phyloP scores from a whole-genome alignment of 108 stramenopile genomes.

The Skeletonema potamos region DNA sequence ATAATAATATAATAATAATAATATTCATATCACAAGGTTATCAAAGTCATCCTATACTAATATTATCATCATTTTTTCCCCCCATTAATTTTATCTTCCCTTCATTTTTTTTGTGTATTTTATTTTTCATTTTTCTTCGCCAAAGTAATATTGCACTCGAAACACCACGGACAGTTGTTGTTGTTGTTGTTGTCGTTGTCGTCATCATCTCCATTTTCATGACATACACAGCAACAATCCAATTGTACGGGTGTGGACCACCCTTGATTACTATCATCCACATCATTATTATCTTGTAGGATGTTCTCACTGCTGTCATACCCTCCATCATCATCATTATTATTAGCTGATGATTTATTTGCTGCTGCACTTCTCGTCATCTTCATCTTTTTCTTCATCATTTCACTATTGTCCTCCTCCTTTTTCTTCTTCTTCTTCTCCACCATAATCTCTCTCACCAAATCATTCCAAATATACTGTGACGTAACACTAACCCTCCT shows the following conservation, averaged over 20 bases:
- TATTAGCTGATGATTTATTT: too few relatives aligned
- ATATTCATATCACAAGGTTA: too few relatives aligned
- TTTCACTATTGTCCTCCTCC: background rate
- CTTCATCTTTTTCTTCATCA: background rate
- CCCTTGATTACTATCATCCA: conserved; percentile 20
- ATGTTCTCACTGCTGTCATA: conserved; percentile 12
- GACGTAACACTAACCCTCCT: conserved; percentile 8
- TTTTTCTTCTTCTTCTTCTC: conserved; percentile 3
- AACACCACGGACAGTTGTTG: conserved; percentile 48
- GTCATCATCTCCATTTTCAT: conserved; percentile 1
- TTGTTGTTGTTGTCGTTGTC: too few relatives aligned
- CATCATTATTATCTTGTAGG: conserved; percentile 10
- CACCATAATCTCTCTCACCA: conserved; percentile 5
- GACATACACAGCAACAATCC: conserved; percentile 84
- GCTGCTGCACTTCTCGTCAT: too few relatives aligned
- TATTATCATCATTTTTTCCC: too few relatives aligned
- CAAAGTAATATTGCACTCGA: conserved; percentile 30
- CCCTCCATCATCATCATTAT: background rate
- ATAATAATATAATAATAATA: too few relatives aligned
- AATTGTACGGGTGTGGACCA: conserved; percentile 48
- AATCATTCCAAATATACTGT: conserved; percentile 16
- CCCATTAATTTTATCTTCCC: too few relatives aligned
- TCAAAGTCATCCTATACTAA: too few relatives aligned
- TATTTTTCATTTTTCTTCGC: conserved; percentile 9
- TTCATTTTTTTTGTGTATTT: too few relatives aligned